Conservation (phyloP, 495 filamentous ascomycete species). For the Pyrenula aspistea region DNA sequence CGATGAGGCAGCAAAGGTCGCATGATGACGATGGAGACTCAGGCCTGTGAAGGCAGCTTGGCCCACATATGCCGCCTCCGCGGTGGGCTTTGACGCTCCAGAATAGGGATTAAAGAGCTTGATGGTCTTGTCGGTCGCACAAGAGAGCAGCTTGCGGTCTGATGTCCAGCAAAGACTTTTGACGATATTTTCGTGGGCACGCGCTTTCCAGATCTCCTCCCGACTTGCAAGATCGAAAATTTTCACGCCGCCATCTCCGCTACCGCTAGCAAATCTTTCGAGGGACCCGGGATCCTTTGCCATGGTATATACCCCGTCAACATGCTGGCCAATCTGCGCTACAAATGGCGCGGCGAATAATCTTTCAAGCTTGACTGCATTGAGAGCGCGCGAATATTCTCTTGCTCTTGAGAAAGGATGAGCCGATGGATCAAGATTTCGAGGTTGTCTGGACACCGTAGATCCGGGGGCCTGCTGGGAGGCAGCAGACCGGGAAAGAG, state of each 20-base stretch:
- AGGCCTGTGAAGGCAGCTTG: slow-evolving; percentile 70
- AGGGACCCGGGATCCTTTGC: slow-evolving; percentile 59
- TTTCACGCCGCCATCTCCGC: slow-evolving; percentile 81
- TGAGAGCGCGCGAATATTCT: slow-evolving; percentile 82
- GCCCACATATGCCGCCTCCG: slow-evolving; percentile 74
- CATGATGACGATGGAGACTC: slow-evolving; percentile 62
- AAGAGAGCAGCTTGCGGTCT: slow-evolving; percentile 77
- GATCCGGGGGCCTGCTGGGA: slow-evolving; percentile 73
- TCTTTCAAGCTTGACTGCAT: slow-evolving; percentile 86
- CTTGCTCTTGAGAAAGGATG: slow-evolving; percentile 92
- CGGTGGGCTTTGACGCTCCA: slow-evolving; percentile 45
- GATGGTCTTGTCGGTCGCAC: slow-evolving; percentile 73
- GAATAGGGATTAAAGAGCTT: slow-evolving; percentile 89
- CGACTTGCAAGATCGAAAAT: slow-evolving; percentile 79
- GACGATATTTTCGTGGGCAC: slow-evolving; percentile 79
- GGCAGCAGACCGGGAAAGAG: slow-evolving; percentile 64
- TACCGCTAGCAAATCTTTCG: slow-evolving; percentile 63
- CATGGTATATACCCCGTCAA: slow-evolving; percentile 79
- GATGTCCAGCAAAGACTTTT: slow-evolving; percentile 84
- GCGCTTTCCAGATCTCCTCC: slow-evolving; percentile 68
- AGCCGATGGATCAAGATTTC: slow-evolving; percentile 84
- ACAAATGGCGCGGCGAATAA: slow-evolving; percentile 95
- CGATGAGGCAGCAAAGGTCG: slow-evolving; percentile 69
- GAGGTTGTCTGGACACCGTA: slow-evolving; percentile 55
- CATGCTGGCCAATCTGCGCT: slow-evolving; percentile 74